These are phyloP conservation scores for Helenozyma rhizophorensis DNA, from an alignment of 805 yeast genomes.

Conservation along the genomic window DNA sequence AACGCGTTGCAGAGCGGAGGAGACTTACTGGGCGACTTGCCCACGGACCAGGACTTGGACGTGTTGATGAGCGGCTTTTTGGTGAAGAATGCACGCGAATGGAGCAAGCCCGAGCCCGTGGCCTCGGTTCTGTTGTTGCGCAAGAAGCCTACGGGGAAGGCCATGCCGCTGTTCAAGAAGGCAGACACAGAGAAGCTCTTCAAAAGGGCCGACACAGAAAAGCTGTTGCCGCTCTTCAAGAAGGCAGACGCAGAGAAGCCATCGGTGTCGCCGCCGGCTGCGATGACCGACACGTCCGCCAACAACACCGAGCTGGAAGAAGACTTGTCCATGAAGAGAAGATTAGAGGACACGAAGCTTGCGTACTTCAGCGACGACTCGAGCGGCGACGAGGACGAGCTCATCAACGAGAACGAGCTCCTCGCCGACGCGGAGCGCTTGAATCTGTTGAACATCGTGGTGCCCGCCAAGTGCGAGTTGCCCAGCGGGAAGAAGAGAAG, in stretches of 20 bases:
- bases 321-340: constrained; percentile 39
- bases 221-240: constrained; percentile 19
- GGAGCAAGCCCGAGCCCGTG: constrained; percentile 51
- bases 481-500: constrained; percentile 60
- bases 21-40: constrained; percentile 49
- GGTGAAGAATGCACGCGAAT: constrained; percentile 35
- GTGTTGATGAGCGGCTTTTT: constrained; percentile 66
- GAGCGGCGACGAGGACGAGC: constrained; percentile 53
- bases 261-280: constrained; percentile 11
- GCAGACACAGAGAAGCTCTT: not conserved
- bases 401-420: constrained; percentile 41
- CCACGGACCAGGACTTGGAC: constrained; percentile 48
- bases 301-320: constrained; percentile 37
- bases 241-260: constrained; percentile 3
- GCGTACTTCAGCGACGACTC: constrained; percentile 50
- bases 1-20: constrained; percentile 43
- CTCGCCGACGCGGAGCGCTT: constrained; percentile 24
- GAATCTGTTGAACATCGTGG: constrained; percentile 34
- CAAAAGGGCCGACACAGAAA: constrained; percentile 4
- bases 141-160: constrained; percentile 15
- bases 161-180: constrained; percentile 1
- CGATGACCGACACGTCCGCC: constrained; percentile 45
- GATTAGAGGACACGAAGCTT: constrained; percentile 44
- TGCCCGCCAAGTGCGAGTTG: constrained; percentile 57
- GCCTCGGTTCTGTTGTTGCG: constrained; percentile 28